A percentile compares a stretch with the other conserved stretches of the same genome.
These are phyloP conservation scores for Podila verticillata DNA, from an alignment of 192 early-diverging fungal genomes.

Conservation along the genomic window DNA sequence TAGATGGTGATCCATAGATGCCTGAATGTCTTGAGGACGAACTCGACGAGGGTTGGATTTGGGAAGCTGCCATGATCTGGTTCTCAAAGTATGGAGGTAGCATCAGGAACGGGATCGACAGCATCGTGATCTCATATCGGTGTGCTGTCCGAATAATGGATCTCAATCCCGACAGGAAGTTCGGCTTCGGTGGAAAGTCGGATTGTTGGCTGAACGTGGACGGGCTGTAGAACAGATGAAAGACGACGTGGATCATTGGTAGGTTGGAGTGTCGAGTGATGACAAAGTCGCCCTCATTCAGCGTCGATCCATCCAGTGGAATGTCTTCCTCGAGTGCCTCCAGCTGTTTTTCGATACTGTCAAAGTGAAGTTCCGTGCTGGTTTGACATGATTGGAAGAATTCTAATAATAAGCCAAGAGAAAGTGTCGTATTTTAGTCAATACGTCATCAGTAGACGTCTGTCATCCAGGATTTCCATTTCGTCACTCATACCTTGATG, in stretches of 20 bases:
- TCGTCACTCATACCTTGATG: slow-evolving; percentile 56
- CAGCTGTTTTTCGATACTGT: slow-evolving; percentile 72
- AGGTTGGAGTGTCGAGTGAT: slow-evolving; percentile 82
- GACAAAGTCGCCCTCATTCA: slow-evolving; percentile 71
- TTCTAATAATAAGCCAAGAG: slow-evolving; percentile 22
- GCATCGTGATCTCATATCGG: slow-evolving; percentile 67
- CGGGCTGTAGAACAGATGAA: slow-evolving; percentile 72
- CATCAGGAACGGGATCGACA: slow-evolving; percentile 75
- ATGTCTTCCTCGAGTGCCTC: slow-evolving; percentile 63
- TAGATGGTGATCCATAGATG: slow-evolving; percentile 16
- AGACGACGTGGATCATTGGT: slow-evolving; percentile 75
- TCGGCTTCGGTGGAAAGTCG: slow-evolving; percentile 33
- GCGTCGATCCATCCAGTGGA: slow-evolving; percentile 30
- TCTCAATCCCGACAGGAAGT: slow-evolving; percentile 67
- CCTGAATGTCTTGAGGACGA: slow-evolving; percentile 15
- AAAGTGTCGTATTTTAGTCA: background rate
- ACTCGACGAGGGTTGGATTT: too few species aligned
- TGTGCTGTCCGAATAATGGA: slow-evolving; percentile 68
- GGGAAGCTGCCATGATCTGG: slow-evolving; percentile 10
- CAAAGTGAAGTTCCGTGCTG: slow-evolving; percentile 83
- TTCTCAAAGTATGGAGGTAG: slow-evolving; percentile 55
- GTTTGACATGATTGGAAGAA: slow-evolving; percentile 71
- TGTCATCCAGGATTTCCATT: background rate
- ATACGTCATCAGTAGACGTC: background rate
- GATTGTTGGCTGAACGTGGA: slow-evolving; percentile 17